phyloP scores from a whole-genome alignment of 139 green algal genomes.

The Chlorella sp. region DNA sequence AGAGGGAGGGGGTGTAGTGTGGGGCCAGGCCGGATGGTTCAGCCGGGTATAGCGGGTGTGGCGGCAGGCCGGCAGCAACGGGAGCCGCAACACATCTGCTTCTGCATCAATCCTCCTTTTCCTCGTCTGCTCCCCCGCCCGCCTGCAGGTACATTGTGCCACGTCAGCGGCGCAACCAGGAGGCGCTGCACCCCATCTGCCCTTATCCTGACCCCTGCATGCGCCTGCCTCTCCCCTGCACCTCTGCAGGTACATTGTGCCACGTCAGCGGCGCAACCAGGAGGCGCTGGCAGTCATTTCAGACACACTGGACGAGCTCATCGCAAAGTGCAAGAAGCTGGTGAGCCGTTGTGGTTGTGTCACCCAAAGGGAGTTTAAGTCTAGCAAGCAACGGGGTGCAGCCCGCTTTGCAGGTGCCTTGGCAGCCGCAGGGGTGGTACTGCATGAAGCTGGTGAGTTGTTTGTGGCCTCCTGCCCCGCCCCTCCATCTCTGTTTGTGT shows the following conservation, averaged over 20 bases:
- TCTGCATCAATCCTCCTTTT: too few species aligned
- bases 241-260: neutral
- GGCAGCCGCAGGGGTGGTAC: too few species aligned
- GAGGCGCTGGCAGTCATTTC: constrained; percentile 85
- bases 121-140: neutral
- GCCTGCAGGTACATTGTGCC: constrained; percentile 3
- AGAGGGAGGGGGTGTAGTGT: constrained; percentile 68
- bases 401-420: too few species aligned
- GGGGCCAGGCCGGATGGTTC: neutral
- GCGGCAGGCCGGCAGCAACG: neutral
- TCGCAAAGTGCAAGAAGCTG: constrained; percentile 86
- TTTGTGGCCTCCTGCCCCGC: too few species aligned
- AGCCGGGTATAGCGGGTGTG: neutral
- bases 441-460: constrained; percentile 81
- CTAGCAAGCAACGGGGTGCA: too few species aligned
- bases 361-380: too few species aligned
- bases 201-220: too few species aligned
- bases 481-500: neutral
- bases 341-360: too few species aligned
- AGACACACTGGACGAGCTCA: constrained; percentile 84
- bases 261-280: constrained; percentile 25
- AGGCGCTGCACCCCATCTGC: too few species aligned
- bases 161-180: constrained; percentile 36
- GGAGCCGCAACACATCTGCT: too few species aligned
- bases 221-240: neutral